Evolutionary conservation across 768 basidiomycete genomes (phyloP), one percentile per base, ranked within the genome.

Genomic region (Boletus pseudopeckii): DNA sequence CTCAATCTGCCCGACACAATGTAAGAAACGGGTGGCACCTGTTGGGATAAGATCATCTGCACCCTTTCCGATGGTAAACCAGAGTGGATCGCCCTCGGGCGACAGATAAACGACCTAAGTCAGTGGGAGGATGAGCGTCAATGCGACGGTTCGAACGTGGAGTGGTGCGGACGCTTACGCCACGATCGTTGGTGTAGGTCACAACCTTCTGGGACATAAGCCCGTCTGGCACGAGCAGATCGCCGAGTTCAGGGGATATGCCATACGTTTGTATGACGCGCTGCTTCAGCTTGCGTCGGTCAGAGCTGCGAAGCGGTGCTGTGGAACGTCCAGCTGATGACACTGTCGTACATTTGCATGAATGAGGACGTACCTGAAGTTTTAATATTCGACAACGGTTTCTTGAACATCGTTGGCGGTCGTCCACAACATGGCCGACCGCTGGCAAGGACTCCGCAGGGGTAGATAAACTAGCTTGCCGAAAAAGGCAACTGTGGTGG

Each of bases 21-120:
- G 32, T 37, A 8, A 33, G 9, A 48, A 4, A 15, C 3, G 41
- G 49, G 32, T 3, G 4, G n/a, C 48, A 80, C 80, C 76, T 37
- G 88, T 86, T n/a, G 90, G 90, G 41, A 90, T 80, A 33, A 91
- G 72, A 39, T 83, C 82, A 13, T 85, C 82, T 4, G 78, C 75
- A 30, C 76, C 80, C 68, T 86, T 89, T 20, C 88, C 88, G 17
- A 86, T 56, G 0, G 81, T 81, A 59, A 92, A 88, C 90, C 90
- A 92, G 33, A 91, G 70, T 0, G 90, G 90, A 59, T 87, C 81
- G 20, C 86, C 85, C 20, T 82, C 79, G 6, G 79, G 69, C 8
- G 81, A 77, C 17, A 88, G 63, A 69, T 90, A 90, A 1, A 78
- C 76, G 18, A 84, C 74, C 90, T 90, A 22, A 49, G 42, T 56